Base-by-base conservation (phyloP, 1,139 yeast species). In the Eremothecium sinecaudum region DNA sequence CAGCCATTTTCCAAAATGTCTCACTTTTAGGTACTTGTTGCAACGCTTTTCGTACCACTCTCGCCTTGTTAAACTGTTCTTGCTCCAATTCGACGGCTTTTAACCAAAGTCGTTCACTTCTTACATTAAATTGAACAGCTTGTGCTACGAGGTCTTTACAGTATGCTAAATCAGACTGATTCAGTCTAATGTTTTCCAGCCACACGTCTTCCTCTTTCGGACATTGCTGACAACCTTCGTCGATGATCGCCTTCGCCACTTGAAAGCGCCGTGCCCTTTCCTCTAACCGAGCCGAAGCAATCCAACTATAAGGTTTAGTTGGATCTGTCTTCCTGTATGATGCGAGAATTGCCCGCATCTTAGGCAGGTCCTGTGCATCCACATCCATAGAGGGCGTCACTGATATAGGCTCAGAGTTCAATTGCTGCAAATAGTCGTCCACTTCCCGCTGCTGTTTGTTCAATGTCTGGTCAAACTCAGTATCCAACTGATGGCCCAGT, bases 211-310 rank as follows among this genome's bases (percentile, higher is more conserved):
- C 92, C 47, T 64, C 71, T 31, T 63, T 63, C 0, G 90, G 86
- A 40, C 87, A 73, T 32, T 62, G 63, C 5, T 63, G 64, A 51
- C 95, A 82, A 2, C 94, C 98, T 50, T 82, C 74, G 18, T 65
- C 66, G 4, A 86, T 77, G 9, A 80, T 45, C 23, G 61, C 59
- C 40, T 71, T 69, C 0, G 98, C 96, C 17, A 61, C 59, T 4
- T 61, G 61, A 38, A 64, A 63, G 36, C 75, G 75, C 26, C 67
- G 66, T 1, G 78, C 79, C 33, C 69, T 71, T 42, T 75, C 80
- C 52, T 90, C 97, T 8, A 86, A 55, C 32, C 86, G 60, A 0
- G 95, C 93, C 24, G 87, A 73, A 0, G 93, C 84, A 18, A 90
- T 81, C 95, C 96, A 90, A 9, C 84, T 83, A 33, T 73, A 71